Evolutionary conservation across 768 basidiomycete genomes (phyloP), one percentile per base, ranked within the genome.

Genomic region (Phanerochaete carnosa): DNA sequence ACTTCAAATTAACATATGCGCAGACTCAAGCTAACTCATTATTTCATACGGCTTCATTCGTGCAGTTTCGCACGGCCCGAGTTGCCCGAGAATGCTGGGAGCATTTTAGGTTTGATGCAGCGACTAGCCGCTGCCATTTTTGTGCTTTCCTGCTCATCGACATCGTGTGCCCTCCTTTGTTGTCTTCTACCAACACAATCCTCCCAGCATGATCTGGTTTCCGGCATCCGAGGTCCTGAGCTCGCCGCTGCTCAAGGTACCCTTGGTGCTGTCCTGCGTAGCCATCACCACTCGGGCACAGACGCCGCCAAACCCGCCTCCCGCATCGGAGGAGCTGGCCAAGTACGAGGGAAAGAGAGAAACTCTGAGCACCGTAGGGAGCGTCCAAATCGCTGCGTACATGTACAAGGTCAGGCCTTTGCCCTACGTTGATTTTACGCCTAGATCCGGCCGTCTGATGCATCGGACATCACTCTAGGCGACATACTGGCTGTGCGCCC

Each of bases 241-340:
- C 26, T 57, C 56, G 43, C 46, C 56, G 43, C 45, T 57, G n/a
- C 30, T 57, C 23, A 57, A 57, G 45, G 47, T 57, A 19, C 56
- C 56, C 8, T 23, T 45, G 3, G 23, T 57, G 15, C 28, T 57
- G 19, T 3, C 37, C 35, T 19, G 28, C 32, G 22, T 45, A 11
- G 26, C 30, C 13, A 22, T 46, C 19, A 33, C 43, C 12, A 16
- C 28, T 8, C 43, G 9, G 28, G 56, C 56, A 19, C 13, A 26
- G 29, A 46, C 25, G 3, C 56, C 56, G 19, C 43, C 56, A 28
- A 57, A 43, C 32, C 45, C 26, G 28, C 56, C 28, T 12, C 12
- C 56, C 8, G 26, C 43, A 15, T 7, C 26, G 26, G 25, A 49
- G 5, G 56, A 57, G 46, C 26, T 45, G 45, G 28, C 15, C 5